Evolutionary conservation across 331 rosid species (phyloP), one percentile per base, ranked within the genome.

Genomic region (Phaseolus coccineus): DNA sequence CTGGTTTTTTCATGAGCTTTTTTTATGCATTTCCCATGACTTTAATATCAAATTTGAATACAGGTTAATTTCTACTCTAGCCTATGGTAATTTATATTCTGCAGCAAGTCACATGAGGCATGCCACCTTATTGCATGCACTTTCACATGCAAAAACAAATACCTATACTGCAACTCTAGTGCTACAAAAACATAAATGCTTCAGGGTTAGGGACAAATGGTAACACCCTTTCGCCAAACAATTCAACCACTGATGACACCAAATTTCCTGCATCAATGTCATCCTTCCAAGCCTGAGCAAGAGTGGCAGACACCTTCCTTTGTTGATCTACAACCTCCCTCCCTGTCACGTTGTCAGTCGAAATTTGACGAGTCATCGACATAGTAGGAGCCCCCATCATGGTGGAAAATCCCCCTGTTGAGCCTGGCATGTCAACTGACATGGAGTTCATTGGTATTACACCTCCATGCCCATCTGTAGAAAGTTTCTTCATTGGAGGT

Each of bases 261-360:
- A 95, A 37, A 42, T 83, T 87, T 46, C 94, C 97, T 42, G 89
- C 87, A 87, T 91, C 92, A 28, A 80, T 77, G 77, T 95, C 91
- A 73, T 95, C 99, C 84, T 93, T 95, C 99, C 99, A 93, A 39
- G 96, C 93, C 78, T 87, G 89, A 73, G 94, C 89, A 84, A 87
- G 92, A 84, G 84, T 80, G 65, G 89, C 30, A 44, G 94, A 89
- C 19, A 79, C 80, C 81, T 89, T 87, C 33, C 57, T 70, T 48
- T 48, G 77, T 71, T 79, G 88, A 64, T 88, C 88, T 58, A 84
- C 89, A 40, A 75, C 83, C 65, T 86, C 92, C 68, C 87, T 85
- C 27, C 88, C 89, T 2, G 77, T 6, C 40, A 51, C 39, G 30
- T 53, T 84, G 69, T 87, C 97, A 14, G 77, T 89, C 13, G 88